Evolutionary conservation across 768 basidiomycete species (phyloP).

Genomic region (Hericium erinaceus): DNA sequence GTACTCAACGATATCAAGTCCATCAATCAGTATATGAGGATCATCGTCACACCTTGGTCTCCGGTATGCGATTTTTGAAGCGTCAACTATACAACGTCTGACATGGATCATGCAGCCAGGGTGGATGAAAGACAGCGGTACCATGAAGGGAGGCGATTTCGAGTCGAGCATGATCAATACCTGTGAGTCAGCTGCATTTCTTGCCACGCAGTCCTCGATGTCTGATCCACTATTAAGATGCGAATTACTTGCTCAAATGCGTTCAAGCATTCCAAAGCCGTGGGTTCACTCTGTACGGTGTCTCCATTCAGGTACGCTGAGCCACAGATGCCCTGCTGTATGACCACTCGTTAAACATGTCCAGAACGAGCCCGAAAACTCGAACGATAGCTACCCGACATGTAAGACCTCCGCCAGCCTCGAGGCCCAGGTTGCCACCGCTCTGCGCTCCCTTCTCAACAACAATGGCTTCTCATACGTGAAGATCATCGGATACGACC

Average conservation of each 20-base stretch:
- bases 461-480: conserved; percentile 44
- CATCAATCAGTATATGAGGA: conserved; percentile 15
- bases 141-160: conserved; percentile 54
- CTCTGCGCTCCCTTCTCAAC: conserved; percentile 46
- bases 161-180: conserved; percentile 20
- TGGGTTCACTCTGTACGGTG: conserved; percentile 48
- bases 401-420: conserved; percentile 40
- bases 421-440: conserved; percentile 45
- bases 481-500: conserved; percentile 54
- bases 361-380: conserved; percentile 35
- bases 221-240: neutral
- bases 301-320: conserved; percentile 39
- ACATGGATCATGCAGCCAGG: conserved; percentile 32
- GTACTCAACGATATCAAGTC: conserved; percentile 22
- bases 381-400: conserved; percentile 47
- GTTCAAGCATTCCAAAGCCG: conserved; percentile 53
- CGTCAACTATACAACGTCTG: neutral
- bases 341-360: neutral
- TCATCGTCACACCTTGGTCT: conserved; percentile 58
- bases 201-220: neutral
- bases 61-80: conserved; percentile 32
- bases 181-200: conserved; percentile 24
- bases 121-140: conserved; percentile 60
- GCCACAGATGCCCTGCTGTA: neutral
- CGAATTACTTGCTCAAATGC: conserved; percentile 48